A percentile compares a stretch with the other conserved stretches of the same genome.
Evolutionary conservation across 2,329 filamentous ascomycete genomes (phyloP).

Genomic region (Colletotrichum viniferum): DNA sequence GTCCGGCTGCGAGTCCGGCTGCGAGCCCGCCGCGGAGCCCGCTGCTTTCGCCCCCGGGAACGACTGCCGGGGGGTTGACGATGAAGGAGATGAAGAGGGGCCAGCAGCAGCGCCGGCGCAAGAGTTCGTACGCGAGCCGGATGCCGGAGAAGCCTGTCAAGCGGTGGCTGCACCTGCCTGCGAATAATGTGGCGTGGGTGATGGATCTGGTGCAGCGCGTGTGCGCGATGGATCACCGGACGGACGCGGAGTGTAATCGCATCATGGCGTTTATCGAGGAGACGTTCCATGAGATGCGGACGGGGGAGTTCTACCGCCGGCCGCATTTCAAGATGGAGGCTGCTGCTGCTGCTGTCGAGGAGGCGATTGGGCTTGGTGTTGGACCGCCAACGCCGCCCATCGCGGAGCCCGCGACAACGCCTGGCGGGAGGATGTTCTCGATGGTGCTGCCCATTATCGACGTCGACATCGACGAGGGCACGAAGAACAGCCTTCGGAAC

Average conservation of each 20-base stretch:
- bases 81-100: constrained; percentile 5
- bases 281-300: constrained; percentile 22
- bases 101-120: neutral
- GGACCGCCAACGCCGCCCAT: neutral
- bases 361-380: neutral
- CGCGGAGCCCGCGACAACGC: neutral
- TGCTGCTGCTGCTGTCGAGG: neutral
- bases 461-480: constrained; percentile 22
- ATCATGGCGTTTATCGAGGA: constrained; percentile 22
- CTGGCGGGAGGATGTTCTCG: constrained; percentile 15
- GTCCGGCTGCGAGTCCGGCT: neutral
- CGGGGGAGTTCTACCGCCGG: constrained; percentile 19
- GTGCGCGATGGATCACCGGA: constrained; percentile 19
- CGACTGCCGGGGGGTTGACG: neutral
- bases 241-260: constrained; percentile 15
- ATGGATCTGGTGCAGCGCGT: constrained; percentile 23
- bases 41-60: neutral
- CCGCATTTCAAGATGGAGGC: constrained; percentile 19
- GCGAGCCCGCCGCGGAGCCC: constrained; percentile 6
- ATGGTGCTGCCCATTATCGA: constrained; percentile 21
- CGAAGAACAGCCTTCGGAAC: constrained; percentile 10
- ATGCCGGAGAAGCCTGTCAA: constrained; percentile 13
- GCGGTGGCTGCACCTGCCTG: constrained; percentile 22
- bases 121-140: neutral
- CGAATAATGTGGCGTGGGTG: constrained; percentile 23